Evolutionary conservation across 2,329 filamentous ascomycete species (phyloP), one percentile per base, ranked within the genome.

Genomic region (Sphaerostilbella broomeana): DNA sequence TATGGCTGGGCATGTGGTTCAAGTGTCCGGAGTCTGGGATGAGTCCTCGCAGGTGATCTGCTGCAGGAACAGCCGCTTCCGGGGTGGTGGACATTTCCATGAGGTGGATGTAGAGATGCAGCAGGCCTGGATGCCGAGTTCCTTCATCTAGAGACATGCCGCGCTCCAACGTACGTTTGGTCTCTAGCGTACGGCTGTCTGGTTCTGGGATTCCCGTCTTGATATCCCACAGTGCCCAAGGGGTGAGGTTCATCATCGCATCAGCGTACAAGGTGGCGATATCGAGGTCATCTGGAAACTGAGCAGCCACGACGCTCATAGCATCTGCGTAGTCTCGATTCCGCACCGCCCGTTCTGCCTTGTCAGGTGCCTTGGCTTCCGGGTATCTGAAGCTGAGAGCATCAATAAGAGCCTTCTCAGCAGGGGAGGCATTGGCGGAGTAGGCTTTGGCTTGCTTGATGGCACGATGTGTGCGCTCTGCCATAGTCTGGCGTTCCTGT

Each of bases 71-170:
- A 1, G 79, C 84, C 2, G 61, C 55, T 54, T 86, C 83, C 0
- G 83, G 83, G 0, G 65, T 69, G 0, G 67, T 62, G 0, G 82
- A 86, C 83, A 86, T 86, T 53, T 88, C 84, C 68, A 86, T 83
- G 4, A 86, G 70, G 50, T 87, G 83, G 26, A 87, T 84, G 56
- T 88, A 88, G 21, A 86, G 61, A 56, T 89, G 84, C 5, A 87
- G 64, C 0, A 88, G 58, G 0, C 84, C 84, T 0, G 84, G 79
- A 51, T 92, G 85, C 6, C 63, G 49, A 4, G 65, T 44, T 15
- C 54, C 62, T 4, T 51, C 54, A 0, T 50, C 43, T 2, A 52
- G 51, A 3, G 68, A 63, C 13, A 89, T 60, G 0, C 77, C 78
- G 4, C 56, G 51, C 12, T 66, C 62, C 7, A 67, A 49, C 6